Conservation (phyloP, 1,284 basidiomycete species). For the Meira miltonrushii region DNA sequence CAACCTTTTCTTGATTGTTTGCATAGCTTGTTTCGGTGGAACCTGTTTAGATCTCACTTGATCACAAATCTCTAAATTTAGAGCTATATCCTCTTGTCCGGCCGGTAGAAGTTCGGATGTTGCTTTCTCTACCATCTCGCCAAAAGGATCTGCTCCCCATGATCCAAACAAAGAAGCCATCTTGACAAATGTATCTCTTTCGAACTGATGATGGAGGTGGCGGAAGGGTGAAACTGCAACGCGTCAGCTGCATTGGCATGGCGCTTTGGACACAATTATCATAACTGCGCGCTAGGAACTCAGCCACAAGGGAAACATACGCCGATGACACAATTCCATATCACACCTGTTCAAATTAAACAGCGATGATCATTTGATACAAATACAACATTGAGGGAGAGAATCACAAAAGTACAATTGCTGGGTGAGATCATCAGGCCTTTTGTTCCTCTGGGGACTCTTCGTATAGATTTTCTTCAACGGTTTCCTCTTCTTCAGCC, state of each 20-base stretch:
- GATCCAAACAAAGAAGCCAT: slow-evolving; percentile 30
- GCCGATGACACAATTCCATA: no score
- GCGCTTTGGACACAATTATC: no score
- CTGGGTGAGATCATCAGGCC: no score
- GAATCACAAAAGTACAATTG: no score
- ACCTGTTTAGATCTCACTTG: slow-evolving; percentile 85
- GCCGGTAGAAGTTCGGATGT: slow-evolving; percentile 78
- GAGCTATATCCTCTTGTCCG: slow-evolving; percentile 74
- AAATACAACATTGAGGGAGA: no score
- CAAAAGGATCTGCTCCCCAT: slow-evolving; percentile 44
- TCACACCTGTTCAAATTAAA: no score
- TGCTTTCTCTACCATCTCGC: slow-evolving; percentile 64
- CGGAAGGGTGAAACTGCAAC: neutral
- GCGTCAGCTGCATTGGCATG: neutral
- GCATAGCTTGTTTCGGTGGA: slow-evolving; percentile 78
- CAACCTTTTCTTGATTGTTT: slow-evolving; percentile 76
- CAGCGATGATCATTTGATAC: no score
- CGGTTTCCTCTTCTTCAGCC: neutral
- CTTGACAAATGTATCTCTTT: neutral
- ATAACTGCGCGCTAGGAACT: no score
- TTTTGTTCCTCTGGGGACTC: neutral
- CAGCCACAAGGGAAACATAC: no score
- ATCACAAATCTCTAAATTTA: slow-evolving; percentile 93
- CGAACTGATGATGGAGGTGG: no score
- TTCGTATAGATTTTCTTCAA: neutral